A percentile compares a stretch with the other conserved stretches of the same genome.
These are phyloP conservation scores for Diaporthe helianthi DNA, from an alignment of 2,329 filamentous ascomycete species.

Conservation along the genomic window DNA sequence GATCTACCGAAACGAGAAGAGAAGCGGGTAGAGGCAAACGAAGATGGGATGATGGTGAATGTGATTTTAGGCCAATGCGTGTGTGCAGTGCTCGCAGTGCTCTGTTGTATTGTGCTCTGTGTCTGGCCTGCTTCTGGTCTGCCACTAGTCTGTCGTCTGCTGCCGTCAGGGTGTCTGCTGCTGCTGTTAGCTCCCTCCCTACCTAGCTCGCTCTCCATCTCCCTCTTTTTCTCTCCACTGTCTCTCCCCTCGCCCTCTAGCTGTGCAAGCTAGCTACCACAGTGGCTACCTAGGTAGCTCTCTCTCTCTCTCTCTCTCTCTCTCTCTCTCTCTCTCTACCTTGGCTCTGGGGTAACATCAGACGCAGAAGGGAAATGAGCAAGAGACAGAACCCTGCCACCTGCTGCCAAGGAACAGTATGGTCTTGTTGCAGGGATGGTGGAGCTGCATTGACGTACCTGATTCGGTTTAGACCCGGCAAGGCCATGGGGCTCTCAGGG, in stretches of 20 bases:
- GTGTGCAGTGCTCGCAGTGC: no score
- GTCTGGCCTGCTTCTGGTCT: background rate
- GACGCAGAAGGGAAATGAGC: slow-evolving; percentile 29
- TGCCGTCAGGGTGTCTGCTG: no score
- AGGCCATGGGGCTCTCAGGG: slow-evolving; percentile 22
- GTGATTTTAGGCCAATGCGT: background rate
- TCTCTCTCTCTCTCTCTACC: background rate
- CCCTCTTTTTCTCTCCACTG: background rate
- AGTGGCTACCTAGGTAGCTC: no score
- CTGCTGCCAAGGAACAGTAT: slow-evolving; percentile 20
- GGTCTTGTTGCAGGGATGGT: background rate
- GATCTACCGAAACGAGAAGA: slow-evolving; percentile 5
- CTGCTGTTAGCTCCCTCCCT: no score
- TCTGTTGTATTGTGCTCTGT: background rate
- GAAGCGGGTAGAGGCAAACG: slow-evolving; percentile 11
- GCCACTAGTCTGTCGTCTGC: background rate
- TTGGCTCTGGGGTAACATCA: slow-evolving; percentile 24
- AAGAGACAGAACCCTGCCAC: slow-evolving; percentile 8
- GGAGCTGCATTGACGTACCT: slow-evolving; percentile 10
- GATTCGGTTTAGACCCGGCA: slow-evolving; percentile 12
- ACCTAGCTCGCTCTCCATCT: no score
- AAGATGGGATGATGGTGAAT: slow-evolving; percentile 13
- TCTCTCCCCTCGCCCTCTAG: background rate
- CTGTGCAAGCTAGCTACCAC: background rate
- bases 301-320: background rate